Base-by-base conservation (phyloP, 2,329 filamentous ascomycete species). In the Sporothrix inflata region DNA sequence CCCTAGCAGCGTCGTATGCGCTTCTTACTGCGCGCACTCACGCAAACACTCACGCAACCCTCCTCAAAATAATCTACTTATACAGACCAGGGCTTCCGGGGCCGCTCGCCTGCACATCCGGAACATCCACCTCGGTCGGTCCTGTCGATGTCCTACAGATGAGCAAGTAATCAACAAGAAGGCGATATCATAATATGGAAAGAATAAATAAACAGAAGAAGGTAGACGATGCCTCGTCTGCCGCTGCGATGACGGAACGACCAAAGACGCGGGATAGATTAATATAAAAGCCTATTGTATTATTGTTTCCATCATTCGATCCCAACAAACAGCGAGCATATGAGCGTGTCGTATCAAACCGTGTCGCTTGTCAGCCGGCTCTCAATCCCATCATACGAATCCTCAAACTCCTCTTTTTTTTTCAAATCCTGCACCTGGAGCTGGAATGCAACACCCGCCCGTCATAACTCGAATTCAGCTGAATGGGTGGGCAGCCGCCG, bases 1-100 rank as follows among this genome's bases (percentile, higher is more conserved):
- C n/a, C n/a, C n/a, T 47, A 47, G 40, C 67, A 42, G 51, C 49
- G 51, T 69, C 51, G 67, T 47, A 69, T 57, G 67, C 65, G 63
- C 24, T 42, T 24, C 30, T 49, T 34, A 4, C 24, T 69, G 51
- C 24, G 21, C 12, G 60, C 38, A 65, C 40, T 55, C n/a, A 21
- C 30, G 19, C 14, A 8, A 5, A 27, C 34, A 24, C 21, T 24
- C n/a, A 38, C 12, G 7, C 9, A 24, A 4, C 21, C n/a, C 7
- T 53, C 21, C 16, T 21, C 30, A 38, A 61, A 34, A 27, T 19
- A 65, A 45, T 45, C 38, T 63, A 42, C 60, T 27, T 60, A 16
- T 27, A 16, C 38, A 65, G 45, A 63, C 34, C 38, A 12, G 57
- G n/a, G n/a, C 19, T 9, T 2, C 57, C 57, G 57, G 57, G 57